A percentile compares a stretch with the other conserved stretches of the same genome.
Evolutionary conservation across 768 basidiomycete genomes (phyloP).

Genomic region (Kwoniella bestiolae): DNA sequence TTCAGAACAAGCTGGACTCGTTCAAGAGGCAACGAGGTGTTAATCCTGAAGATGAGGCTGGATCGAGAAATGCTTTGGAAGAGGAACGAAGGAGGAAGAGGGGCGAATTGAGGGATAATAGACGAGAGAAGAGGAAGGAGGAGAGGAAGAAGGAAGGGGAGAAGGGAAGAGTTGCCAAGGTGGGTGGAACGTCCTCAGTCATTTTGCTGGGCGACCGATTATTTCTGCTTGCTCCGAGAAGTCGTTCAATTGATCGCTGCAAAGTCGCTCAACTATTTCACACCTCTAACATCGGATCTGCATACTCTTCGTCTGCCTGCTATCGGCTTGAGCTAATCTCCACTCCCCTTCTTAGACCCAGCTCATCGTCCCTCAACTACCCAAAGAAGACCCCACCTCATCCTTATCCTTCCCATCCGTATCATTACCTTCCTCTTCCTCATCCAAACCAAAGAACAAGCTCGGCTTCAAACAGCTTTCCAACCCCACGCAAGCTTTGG

Average conservation of each 20-base stretch:
- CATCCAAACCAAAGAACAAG: slow-evolving; percentile 55
- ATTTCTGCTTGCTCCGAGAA: not conserved
- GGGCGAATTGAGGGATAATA: slow-evolving; percentile 79
- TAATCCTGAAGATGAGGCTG: slow-evolving; percentile 55
- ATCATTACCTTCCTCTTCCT: slow-evolving; percentile 61
- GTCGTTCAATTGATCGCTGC: no score
- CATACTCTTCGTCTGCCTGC: no score
- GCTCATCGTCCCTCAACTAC: slow-evolving; percentile 51
- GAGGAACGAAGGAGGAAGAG: slow-evolving; percentile 77
- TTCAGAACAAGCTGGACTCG: slow-evolving; percentile 50
- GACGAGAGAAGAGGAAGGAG: slow-evolving; percentile 84
- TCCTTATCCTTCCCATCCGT: slow-evolving; percentile 73
- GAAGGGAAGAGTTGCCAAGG: slow-evolving; percentile 51
- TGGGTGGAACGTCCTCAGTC: slow-evolving; percentile 27
- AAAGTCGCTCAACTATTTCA: no score
- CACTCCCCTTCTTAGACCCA: slow-evolving; percentile 36
- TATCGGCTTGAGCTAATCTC: not conserved
- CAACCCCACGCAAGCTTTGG: slow-evolving; percentile 77
- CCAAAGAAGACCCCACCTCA: slow-evolving; percentile 53
- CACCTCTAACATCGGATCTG: no score
- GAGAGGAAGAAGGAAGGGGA: slow-evolving; percentile 67
- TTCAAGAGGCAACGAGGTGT: slow-evolving; percentile 43
- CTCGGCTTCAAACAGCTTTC: slow-evolving; percentile 74
- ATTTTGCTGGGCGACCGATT: no score
- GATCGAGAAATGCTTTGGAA: slow-evolving; percentile 76